Evolutionary conservation across 2,329 filamentous ascomycete genomes (phyloP).

Genomic region (Fusarium brachygibbosum): DNA sequence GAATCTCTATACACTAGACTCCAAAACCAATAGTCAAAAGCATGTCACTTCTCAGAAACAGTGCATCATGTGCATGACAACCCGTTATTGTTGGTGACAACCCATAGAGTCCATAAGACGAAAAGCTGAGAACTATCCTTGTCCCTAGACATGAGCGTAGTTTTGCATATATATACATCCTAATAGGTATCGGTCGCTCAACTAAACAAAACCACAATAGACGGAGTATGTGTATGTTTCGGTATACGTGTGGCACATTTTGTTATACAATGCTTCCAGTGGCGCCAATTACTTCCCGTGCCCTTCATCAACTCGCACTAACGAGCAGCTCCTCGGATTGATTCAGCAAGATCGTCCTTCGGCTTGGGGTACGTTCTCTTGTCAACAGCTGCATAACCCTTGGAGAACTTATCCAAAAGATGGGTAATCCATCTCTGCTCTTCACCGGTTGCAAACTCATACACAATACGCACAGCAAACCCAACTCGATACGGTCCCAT

Average conservation of each 20-base stretch:
- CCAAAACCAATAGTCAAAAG: not conserved
- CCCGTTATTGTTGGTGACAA: no score
- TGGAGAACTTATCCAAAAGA: conserved; percentile 51
- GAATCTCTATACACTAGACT: not conserved
- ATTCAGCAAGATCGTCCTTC: conserved; percentile 28
- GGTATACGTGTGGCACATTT: not conserved
- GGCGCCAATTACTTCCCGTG: no score
- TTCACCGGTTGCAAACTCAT: conserved; percentile 55
- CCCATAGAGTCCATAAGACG: not conserved
- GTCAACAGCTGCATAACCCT: conserved; percentile 54
- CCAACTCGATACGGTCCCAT: conserved; percentile 58
- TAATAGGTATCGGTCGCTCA: not conserved
- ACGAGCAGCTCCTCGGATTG: not conserved
- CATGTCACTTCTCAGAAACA: not conserved
- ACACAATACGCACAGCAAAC: conserved; percentile 55
- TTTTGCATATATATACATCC: not conserved
- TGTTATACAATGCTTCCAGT: not conserved
- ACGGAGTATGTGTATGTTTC: no score
- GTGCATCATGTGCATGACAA: no score
- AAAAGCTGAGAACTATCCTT: not conserved
- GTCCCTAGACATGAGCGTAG: no score
- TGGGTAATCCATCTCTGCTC: conserved; percentile 54
- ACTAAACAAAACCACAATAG: not conserved
- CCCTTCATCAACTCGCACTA: not conserved
- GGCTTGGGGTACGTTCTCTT: conserved; percentile 49